phyloP scores from a whole-genome alignment of 176 grass and related monocot genomes.

The Aegilops tauschii region DNA sequence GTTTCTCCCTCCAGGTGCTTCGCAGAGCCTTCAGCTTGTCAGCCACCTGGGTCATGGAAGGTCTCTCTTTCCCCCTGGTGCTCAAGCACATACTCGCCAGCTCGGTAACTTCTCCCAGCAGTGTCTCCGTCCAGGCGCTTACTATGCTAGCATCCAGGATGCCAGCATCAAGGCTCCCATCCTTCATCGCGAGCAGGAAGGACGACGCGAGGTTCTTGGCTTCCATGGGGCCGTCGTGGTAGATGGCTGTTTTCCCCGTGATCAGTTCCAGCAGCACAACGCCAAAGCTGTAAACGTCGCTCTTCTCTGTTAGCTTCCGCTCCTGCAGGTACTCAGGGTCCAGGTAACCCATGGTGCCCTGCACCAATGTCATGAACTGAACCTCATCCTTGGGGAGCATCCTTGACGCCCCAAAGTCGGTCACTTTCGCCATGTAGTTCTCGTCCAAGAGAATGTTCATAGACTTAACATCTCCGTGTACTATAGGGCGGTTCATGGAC shows the following conservation, averaged over 20 bases:
- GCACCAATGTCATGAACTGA: not conserved
- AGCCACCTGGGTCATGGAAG: not conserved
- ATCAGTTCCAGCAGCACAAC: not conserved
- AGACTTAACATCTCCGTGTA: not conserved
- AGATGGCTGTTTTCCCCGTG: not conserved
- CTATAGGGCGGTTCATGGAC: not conserved
- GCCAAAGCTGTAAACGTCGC: not conserved
- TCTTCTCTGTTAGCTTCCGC: not conserved
- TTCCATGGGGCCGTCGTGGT: not conserved
- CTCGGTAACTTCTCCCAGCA: not conserved
- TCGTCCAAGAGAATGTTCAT: not conserved
- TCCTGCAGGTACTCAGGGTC: constrained; percentile 1
- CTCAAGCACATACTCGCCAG: not conserved
- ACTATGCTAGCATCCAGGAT: not conserved
- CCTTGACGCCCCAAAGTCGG: not conserved
- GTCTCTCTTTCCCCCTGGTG: not conserved
- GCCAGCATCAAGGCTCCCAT: not conserved
- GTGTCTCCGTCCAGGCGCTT: not conserved
- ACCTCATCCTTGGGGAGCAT: not conserved
- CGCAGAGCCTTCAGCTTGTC: not conserved
- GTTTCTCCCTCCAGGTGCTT: not conserved
- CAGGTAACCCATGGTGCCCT: not conserved
- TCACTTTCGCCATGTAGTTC: not conserved
- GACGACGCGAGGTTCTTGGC: not conserved
- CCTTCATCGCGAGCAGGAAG: not conserved